Percentiles rank a stretch among this genome's conserved stretches.
These are phyloP conservation scores for Xylariaceae sp. DNA, from an alignment of 2,329 filamentous ascomycete species.

Conservation along the genomic window DNA sequence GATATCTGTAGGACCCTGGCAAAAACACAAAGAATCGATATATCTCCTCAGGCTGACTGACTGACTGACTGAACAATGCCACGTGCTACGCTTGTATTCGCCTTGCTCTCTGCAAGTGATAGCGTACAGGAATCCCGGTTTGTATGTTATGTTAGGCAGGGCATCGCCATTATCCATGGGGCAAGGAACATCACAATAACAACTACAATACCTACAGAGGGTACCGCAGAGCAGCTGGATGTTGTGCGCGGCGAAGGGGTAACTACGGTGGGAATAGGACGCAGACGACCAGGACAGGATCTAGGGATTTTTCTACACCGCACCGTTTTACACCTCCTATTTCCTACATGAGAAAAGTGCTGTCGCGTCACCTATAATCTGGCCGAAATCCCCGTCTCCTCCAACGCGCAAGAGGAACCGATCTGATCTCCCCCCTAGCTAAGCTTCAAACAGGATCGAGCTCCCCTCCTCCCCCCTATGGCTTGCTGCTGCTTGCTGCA, in stretches of 20 bases:
- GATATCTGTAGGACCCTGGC: background rate
- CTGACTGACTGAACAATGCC: background rate
- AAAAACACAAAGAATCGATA: too few species aligned
- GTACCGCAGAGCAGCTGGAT: background rate
- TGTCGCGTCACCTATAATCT: background rate
- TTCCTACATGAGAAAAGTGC: background rate
- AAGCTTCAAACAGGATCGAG: background rate
- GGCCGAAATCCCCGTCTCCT: background rate
- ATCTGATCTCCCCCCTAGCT: background rate
- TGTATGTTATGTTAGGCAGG: background rate
- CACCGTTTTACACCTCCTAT: background rate
- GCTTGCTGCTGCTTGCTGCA: too few species aligned
- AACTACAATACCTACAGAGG: background rate
- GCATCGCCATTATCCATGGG: background rate
- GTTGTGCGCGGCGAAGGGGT: constrained; percentile 2
- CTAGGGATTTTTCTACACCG: background rate
- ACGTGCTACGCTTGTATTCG: background rate
- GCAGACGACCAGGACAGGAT: background rate
- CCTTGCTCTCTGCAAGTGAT: background rate
- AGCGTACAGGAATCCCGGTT: background rate
- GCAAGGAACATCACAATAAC: background rate
- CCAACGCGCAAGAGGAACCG: background rate
- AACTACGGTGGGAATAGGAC: background rate
- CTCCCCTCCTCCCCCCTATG: background rate
- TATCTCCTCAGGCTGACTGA: background rate